Evolutionary conservation across 352 stramenopile species (phyloP).

Genomic region (Aphanomyces cochlioides): DNA sequence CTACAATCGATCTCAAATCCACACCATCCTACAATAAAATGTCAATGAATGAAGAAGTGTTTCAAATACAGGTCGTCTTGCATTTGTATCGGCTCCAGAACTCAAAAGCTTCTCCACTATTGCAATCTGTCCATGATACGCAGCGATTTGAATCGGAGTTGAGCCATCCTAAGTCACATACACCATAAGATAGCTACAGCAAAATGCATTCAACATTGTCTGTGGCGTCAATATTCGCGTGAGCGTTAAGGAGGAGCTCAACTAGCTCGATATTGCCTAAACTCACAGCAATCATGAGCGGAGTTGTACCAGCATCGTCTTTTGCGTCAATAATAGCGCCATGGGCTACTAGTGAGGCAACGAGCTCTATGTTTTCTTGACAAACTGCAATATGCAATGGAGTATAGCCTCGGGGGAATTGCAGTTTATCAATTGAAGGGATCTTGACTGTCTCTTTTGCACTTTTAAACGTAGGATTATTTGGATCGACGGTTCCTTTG

Average conservation of each 20-base stretch:
- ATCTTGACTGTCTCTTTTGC: too few species aligned
- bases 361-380: background rate
- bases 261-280: background rate
- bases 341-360: background rate
- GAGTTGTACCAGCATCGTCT: conserved; percentile 12
- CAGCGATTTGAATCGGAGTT: conserved; percentile 14
- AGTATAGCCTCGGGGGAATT: background rate
- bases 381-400: background rate
- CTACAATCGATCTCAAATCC: background rate
- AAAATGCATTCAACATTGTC: background rate
- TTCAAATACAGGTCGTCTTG: conserved; percentile 13
- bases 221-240: conserved; percentile 4
- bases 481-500: too few species aligned
- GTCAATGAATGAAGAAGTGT: background rate
- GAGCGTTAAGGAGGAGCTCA: background rate
- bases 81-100: conserved; percentile 10
- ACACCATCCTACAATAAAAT: conserved; percentile 9
- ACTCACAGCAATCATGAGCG: conserved; percentile 19
- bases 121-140: conserved; percentile 7
- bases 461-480: too few species aligned
- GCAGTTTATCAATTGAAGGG: too few species aligned
- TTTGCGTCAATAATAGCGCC: background rate
- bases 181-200: background rate
- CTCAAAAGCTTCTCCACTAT: conserved; percentile 1
- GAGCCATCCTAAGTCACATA: conserved; percentile 13